Evolutionary conservation across 2,329 filamentous ascomycete genomes (phyloP).

Genomic region (Aspergillus sp.): DNA sequence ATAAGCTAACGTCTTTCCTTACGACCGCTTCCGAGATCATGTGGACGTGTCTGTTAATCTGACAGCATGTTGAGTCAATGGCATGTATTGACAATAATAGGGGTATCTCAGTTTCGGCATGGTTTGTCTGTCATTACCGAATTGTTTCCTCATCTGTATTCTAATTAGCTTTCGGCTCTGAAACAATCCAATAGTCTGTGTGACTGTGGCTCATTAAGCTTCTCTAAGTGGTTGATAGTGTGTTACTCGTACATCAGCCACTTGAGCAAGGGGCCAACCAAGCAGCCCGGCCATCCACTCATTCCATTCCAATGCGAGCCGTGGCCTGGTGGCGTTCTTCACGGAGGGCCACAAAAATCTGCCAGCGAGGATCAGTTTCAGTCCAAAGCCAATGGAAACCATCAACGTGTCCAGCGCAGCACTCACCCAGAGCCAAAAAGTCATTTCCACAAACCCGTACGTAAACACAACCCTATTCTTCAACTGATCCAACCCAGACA

Average conservation of each 20-base stretch:
- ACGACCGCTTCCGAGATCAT: neutral
- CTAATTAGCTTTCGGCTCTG: too few species aligned
- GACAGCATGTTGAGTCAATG: too few species aligned
- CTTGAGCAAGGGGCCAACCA: neutral
- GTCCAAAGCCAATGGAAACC: neutral
- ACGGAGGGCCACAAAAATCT: conserved; percentile 28
- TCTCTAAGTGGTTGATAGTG: too few species aligned
- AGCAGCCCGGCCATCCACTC: conserved; percentile 4
- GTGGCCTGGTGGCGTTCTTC: conserved; percentile 27
- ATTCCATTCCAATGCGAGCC: conserved; percentile 12
- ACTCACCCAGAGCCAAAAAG: conserved; percentile 76
- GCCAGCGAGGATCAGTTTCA: conserved; percentile 6
- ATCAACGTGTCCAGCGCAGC: too few species aligned
- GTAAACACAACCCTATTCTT: conserved; percentile 81
- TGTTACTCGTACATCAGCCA: neutral
- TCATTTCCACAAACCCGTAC: conserved; percentile 73
- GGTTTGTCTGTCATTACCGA: too few species aligned
- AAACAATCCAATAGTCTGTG: too few species aligned
- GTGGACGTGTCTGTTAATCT: neutral
- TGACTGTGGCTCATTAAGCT: too few species aligned
- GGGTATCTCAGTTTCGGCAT: too few species aligned
- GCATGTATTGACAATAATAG: too few species aligned
- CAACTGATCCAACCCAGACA: conserved; percentile 51
- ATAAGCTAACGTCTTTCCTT: conserved; percentile 6
- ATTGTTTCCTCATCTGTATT: too few species aligned